These are phyloP conservation scores for Colletotrichum karsti DNA, from an alignment of 2,329 filamentous ascomycete genomes.

Conservation along the genomic window DNA sequence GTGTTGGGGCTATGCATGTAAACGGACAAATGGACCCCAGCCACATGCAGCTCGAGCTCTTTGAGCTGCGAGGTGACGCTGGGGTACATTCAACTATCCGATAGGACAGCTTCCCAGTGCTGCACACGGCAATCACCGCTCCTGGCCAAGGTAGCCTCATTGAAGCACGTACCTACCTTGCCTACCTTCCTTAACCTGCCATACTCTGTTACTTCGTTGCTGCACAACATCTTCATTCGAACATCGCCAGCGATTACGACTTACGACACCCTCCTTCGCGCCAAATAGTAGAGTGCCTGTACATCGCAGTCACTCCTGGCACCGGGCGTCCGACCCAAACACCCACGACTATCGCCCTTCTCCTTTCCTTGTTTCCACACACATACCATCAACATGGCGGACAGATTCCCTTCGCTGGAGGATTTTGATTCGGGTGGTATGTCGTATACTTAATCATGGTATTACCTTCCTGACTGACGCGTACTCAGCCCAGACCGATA, in stretches of 20 bases:
- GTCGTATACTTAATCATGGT: not conserved
- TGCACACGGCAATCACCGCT: constrained; percentile 23
- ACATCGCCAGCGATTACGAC: not conserved
- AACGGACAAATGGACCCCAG: not conserved
- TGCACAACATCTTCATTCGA: not conserved
- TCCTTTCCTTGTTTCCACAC: constrained; percentile 28
- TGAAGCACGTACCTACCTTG: not conserved
- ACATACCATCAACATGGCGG: constrained; percentile 66
- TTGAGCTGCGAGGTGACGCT: not conserved
- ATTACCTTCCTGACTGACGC: constrained; percentile 28
- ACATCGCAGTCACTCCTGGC: not conserved
- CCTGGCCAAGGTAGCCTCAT: constrained; percentile 17
- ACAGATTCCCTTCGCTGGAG: constrained; percentile 81
- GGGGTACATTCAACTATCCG: constrained; percentile 22
- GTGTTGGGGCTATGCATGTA: constrained; percentile 5
- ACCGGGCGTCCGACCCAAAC: constrained; percentile 36
- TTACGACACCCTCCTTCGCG: not conserved
- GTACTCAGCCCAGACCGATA: constrained; percentile 71
- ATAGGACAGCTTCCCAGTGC: not conserved
- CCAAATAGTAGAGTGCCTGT: not conserved
- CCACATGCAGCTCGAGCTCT: not conserved
- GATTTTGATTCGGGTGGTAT: constrained; percentile 76
- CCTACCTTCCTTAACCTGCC: not conserved
- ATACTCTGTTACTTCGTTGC: not conserved
- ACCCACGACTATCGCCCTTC: constrained; percentile 72